Percentiles rank a stretch among this genome's conserved stretches.
Evolutionary conservation across 2,329 filamentous ascomycete genomes (phyloP).

Genomic region (Aspergillus sp.): DNA sequence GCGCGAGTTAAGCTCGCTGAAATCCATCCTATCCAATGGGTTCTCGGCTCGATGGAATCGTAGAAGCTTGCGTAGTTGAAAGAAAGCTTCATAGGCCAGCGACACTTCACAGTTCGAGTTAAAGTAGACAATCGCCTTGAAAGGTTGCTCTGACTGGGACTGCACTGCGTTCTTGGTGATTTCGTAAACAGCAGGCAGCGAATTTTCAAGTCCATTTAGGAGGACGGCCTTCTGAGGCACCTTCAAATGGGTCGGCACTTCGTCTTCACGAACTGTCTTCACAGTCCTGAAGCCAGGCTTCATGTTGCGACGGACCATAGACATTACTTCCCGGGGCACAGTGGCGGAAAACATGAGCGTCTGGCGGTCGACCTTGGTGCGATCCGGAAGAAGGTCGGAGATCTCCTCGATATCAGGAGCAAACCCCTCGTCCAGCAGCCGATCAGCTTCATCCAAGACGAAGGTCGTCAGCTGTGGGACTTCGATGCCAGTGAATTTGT

Average conservation of each 20-base stretch:
- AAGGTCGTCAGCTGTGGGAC: conserved; percentile 54
- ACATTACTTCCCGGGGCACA: conserved; percentile 72
- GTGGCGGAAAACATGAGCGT: conserved; percentile 95
- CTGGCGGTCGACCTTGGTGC: conserved; percentile 60
- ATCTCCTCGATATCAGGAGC: conserved; percentile 58
- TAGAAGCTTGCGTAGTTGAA: conserved; percentile 37
- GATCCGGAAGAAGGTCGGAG: conserved; percentile 53
- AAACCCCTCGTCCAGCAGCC: conserved; percentile 61
- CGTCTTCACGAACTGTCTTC: conserved; percentile 75
- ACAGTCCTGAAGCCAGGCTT: conserved; percentile 80
- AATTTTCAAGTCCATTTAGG: conserved; percentile 63
- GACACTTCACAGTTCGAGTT: conserved; percentile 68
- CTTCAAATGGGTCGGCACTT: conserved; percentile 72
- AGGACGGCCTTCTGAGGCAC: conserved; percentile 72
- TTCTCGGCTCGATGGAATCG: conserved; percentile 20
- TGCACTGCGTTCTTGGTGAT: conserved; percentile 55
- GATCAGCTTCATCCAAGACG: conserved; percentile 60
- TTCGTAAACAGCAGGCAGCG: conserved; percentile 69
- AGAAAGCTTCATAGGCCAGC: conserved; percentile 54
- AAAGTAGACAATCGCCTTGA: conserved; percentile 96
- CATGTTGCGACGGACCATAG: conserved; percentile 68
- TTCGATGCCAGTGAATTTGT: conserved; percentile 53
- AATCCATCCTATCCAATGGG: conserved; percentile 24
- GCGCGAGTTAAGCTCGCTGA: conserved; percentile 67
- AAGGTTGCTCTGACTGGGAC: conserved; percentile 48